phyloP scores from a whole-genome alignment of 805 yeast genomes.

The Wickerhamomyces subpelliculosus region DNA sequence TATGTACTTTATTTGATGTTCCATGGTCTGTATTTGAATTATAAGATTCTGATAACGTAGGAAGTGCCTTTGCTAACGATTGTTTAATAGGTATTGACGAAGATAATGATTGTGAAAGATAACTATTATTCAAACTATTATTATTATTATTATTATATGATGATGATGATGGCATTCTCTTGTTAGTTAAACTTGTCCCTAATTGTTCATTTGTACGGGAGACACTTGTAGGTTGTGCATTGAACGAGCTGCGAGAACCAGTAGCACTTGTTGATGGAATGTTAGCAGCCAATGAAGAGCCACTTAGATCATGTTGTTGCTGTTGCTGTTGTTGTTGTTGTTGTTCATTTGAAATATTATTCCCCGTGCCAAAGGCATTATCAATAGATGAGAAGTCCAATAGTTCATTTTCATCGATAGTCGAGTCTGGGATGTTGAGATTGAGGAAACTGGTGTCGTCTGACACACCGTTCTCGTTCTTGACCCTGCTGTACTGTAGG shows the following conservation, averaged over 20 bases:
- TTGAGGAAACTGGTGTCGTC: too few relatives aligned
- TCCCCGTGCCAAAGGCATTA: conserved; percentile 8
- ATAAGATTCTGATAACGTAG: conserved; percentile 3
- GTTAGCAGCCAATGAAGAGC: too few relatives aligned
- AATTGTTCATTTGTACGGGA: too few relatives aligned
- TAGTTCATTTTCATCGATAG: conserved; percentile 13
- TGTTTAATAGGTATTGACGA: conserved; percentile 20
- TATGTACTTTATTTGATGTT: conserved; percentile 13
- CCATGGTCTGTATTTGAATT: conserved; percentile 14
- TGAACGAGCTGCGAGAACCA: not conserved
- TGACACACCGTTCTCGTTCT: not conserved
- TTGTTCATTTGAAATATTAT: too few relatives aligned
- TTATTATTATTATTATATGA: too few relatives aligned
- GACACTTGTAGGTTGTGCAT: too few relatives aligned
- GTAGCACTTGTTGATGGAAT: too few relatives aligned
- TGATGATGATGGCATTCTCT: conserved; percentile 4
- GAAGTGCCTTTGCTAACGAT: conserved; percentile 18
- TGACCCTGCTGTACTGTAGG: not conserved
- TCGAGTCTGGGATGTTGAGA: conserved; percentile 4
- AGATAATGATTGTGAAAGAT: not conserved
- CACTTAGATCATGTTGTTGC: too few relatives aligned
- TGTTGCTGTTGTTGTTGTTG: too few relatives aligned
- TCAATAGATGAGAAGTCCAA: conserved; percentile 15
- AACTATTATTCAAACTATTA: conserved; percentile 1
- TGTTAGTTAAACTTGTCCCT: not conserved